Conservation (phyloP, 2,329 filamentous ascomycete species). For the Ophiostoma triangulosporum region DNA sequence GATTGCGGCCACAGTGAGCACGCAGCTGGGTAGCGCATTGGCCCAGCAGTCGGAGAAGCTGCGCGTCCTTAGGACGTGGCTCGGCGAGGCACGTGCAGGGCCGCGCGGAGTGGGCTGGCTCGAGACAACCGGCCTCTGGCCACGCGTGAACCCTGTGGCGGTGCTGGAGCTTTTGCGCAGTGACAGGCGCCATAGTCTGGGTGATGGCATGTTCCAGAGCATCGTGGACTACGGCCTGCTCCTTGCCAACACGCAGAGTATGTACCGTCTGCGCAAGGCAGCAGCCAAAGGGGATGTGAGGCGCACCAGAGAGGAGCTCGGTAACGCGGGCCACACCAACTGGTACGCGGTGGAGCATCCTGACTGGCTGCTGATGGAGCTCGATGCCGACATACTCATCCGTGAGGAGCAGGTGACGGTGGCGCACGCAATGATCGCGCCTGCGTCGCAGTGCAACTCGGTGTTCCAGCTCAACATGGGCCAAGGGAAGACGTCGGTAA, state of each 20-base stretch:
- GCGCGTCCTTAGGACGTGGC: no score
- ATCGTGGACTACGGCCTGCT: conserved; percentile 30
- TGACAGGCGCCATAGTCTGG: conserved; percentile 18
- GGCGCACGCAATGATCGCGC: conserved; percentile 44
- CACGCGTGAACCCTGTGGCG: conserved; percentile 26
- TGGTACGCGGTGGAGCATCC: conserved; percentile 41
- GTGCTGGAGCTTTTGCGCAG: conserved; percentile 35
- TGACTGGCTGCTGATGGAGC: conserved; percentile 54
- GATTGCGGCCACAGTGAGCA: no score
- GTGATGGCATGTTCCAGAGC: conserved; percentile 22
- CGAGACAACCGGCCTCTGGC: conserved; percentile 28
- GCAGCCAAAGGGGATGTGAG: conserved; percentile 16
- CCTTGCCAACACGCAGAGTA: conserved; percentile 31
- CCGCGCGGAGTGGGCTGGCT: conserved; percentile 24
- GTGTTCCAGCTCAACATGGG: conserved; percentile 58
- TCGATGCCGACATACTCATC: conserved; percentile 51
- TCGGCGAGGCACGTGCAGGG: background rate
- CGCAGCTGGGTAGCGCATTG: no score
- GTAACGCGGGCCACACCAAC: conserved; percentile 37
- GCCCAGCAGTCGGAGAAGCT: no score
- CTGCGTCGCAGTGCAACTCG: conserved; percentile 37
- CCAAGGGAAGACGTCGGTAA: conserved; percentile 43
- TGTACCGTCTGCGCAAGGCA: conserved; percentile 27
- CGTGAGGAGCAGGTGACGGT: conserved; percentile 49
- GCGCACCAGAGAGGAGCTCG: conserved; percentile 27